Base-by-base conservation (phyloP, 352 stramenopile genomes). In the Thalassiosira hispida region DNA sequence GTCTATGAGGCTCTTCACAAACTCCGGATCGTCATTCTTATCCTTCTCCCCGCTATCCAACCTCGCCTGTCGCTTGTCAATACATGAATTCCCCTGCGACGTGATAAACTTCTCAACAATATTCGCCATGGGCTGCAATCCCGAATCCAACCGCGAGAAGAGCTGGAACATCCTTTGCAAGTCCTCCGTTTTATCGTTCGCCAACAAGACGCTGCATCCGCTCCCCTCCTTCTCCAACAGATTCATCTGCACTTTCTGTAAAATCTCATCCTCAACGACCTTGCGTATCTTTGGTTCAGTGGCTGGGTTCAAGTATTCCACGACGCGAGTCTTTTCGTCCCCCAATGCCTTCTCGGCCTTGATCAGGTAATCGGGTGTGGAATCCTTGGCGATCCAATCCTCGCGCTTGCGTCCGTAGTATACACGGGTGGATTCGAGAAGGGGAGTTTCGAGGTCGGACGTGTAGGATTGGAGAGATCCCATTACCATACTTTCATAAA, bases 141-240 rank as follows among this genome's bases (percentile, higher is more conserved):
- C 97, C 80, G 98, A 97, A 67, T 97, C 96, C 9, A 99, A 93
- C 40, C 97, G 92, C 46, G 90, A 94, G 85, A 99, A 99, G 9
- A 99, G 92, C 51, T 96, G 93, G 90, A 97, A 99, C 97, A 99
- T 99, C 29, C 97, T 94, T 60, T 96, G 92, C 25, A 99, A 89
- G 79, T 99, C 97, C 16, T 98, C 96, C 6, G 96, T 90, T 86
- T 98, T 98, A 83, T 99, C 96, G 87, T 99, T 98, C 44, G 97
- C 95, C 44, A 99, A 87, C 51, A 99, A 83, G 18, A 96, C 96
- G 51, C 97, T 95, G 75, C 97, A 98, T 47, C 97, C 97, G 31
- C 94, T 98, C 52, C 97, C 97, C 83, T 99, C 97, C 73, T 98
- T 98, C 89, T 99, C 97, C 56, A 99, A 92, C 12, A 99, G 89